Conservation (phyloP, 805 yeast species). For the Barnettozyma sp. region DNA sequence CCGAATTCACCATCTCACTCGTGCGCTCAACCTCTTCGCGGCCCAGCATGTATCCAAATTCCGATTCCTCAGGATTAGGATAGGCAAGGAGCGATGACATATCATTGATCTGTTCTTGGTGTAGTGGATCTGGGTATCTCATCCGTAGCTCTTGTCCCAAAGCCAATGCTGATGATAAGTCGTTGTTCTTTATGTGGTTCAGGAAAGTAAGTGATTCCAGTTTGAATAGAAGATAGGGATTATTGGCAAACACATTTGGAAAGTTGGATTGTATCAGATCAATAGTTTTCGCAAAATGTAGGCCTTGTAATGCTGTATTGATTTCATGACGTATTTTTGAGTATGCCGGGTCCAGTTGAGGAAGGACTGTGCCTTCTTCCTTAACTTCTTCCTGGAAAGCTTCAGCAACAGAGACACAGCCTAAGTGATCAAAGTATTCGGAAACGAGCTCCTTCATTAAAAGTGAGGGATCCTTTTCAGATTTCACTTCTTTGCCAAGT, state of each 20-base stretch:
- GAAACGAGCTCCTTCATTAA: constrained; percentile 31
- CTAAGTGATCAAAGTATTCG: constrained; percentile 52
- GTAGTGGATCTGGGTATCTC: constrained; percentile 26
- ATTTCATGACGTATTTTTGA: constrained; percentile 39
- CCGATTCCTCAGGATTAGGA: constrained; percentile 37
- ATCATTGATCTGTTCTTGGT: constrained; percentile 35
- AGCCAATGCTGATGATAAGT: constrained; percentile 30
- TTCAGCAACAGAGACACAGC: constrained; percentile 46
- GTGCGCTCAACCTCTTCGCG: constrained; percentile 31
- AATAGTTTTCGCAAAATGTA: constrained; percentile 32
- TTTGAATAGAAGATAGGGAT: constrained; percentile 32
- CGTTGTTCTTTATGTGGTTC: constrained; percentile 28
- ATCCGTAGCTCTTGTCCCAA: constrained; percentile 34
- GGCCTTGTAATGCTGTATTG: constrained; percentile 33
- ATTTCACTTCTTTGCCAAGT: constrained; percentile 11
- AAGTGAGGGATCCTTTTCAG: constrained; percentile 18
- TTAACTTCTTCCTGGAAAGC: constrained; percentile 43
- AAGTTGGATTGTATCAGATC: constrained; percentile 23
- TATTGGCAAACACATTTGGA: constrained; percentile 31
- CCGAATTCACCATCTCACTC: constrained; percentile 37
- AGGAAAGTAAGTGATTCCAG: constrained; percentile 39
- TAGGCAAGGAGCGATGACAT: constrained; percentile 48
- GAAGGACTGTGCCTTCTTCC: constrained; percentile 13
- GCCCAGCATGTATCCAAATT: constrained; percentile 33
- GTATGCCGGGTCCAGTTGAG: constrained; percentile 27